Evolutionary conservation across 768 basidiomycete species (phyloP), one percentile per base, ranked within the genome.

Genomic region (Baorangia bicolor): DNA sequence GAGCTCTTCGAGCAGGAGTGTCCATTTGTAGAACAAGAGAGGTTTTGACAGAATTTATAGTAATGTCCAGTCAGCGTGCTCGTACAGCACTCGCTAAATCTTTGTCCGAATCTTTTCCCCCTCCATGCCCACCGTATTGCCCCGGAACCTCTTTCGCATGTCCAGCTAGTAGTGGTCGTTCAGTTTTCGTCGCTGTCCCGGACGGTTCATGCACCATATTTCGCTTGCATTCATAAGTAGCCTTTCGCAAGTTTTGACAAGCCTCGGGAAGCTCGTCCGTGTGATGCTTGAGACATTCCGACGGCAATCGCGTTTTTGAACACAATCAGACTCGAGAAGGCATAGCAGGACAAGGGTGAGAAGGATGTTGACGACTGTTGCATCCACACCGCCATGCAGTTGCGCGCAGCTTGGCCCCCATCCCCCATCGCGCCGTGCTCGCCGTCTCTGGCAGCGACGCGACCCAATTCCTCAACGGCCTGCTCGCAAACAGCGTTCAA

Each of bases 221-320:
- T 55, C 92, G 80, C 72, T 96, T 96, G 75, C 94, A 96, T 61
- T 95, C 91, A 62, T 90, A 94, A 1, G 89, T 86, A 12, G 91
- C 90, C 70, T 84, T 85, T 49, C 94, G 80, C 51, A 96, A 74
- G 27, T 84, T 80, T 67, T 84, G 83, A 69, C 94, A 96, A 63
- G 88, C 80, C 62, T 89, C 85, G 2, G 94, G 92, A 25, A 96
- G 78, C 59, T 92, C 87, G 51, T 86, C 76, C 23, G 72, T 74
- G 71, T 94, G 90, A 27, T 90, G 67, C 63, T 81, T 84, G 45
- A 96, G 79, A 72, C 94, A 96, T 31, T 91, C 88, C 0, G 92
- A 93, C 8, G 94, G 94, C n/a, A 90, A 77, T 51, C 77, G 31
- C 92, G 77, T 67, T 90, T 90, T 23, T 88, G 70, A 46, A 96